Base-by-base conservation (phyloP, 1,284 basidiomycete species). In the Coriolopsis trogii region DNA sequence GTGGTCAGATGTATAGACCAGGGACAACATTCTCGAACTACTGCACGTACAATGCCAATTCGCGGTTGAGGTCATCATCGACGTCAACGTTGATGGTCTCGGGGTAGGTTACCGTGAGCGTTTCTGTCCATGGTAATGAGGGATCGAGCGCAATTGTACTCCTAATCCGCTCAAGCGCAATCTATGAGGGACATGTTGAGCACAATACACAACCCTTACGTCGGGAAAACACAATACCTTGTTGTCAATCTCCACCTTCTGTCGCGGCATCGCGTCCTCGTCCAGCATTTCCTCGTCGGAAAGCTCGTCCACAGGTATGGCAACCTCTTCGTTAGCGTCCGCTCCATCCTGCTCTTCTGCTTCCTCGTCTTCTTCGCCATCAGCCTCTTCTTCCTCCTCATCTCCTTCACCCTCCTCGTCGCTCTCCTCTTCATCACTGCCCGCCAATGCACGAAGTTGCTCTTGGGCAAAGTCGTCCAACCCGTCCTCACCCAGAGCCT, bases 61-160 rank as follows among this genome's bases (percentile, higher is more conserved):
- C 96, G 53, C 96, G 88, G 63, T 93, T 90, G 26, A 99, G 77
- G 71, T 98, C 95, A 66, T 96, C 90, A 49, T 91, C 73, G 16
- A 93, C 86, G 63, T 93, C 89, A 8, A 91, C 88, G 2, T 89
- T 81, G 47, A 93, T 84, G 16, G 78, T 78, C 51, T 89, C 76
- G 13, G 89, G 87, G 66, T 88, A 93, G 39, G 85, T 78, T 4
- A 95, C 66, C 2, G 82, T 78, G 10, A 97, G 77, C 0, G 90
- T 93, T 68, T 96, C 93, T 51, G 91, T 90, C 89, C 92, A 97
- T 12, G 89, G 80, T 48, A 92, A 69, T 55, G 83, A 82, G 39
- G 85, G 75, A 57, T 91, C 86, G 23, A 95, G 80, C 62, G 87
- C 81, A 43, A 96, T 89, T 13, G 80, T 78, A 56, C 92, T 85